A percentile compares a stretch with the other conserved stretches of the same genome.
phyloP scores from a whole-genome alignment of 441 rosid genomes.

The Erodium trifolium region DNA sequence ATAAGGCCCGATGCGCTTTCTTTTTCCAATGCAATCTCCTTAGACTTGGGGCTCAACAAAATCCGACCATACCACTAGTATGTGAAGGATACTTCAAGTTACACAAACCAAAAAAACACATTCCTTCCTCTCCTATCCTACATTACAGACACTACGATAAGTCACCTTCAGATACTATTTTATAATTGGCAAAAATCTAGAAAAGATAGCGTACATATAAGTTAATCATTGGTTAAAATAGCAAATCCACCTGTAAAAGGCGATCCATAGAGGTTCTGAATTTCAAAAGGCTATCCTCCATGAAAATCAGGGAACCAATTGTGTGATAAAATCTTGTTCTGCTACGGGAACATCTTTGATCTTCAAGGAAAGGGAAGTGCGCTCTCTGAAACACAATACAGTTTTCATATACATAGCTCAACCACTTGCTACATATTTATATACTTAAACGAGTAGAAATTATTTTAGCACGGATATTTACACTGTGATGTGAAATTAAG shows the following conservation, averaged over 20 bases:
- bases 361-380: conserved; percentile 87
- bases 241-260: conserved; percentile 49
- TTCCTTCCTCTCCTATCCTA: neutral
- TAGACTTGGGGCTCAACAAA: no score
- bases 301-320: conserved; percentile 90
- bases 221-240: neutral
- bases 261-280: conserved; percentile 97
- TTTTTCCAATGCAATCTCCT: no score
- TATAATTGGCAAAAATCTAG: neutral
- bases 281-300: conserved; percentile 94
- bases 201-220: no score
- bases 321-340: conserved; percentile 94
- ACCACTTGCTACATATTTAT: neutral
- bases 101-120: neutral
- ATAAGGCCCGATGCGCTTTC: no score
- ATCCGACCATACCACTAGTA: neutral
- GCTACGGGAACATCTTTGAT: conserved; percentile 86
- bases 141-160: neutral
- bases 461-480: conserved; percentile 25
- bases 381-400: conserved; percentile 62
- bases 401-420: neutral
- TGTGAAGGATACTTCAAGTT: neutral
- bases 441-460: neutral
- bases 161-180: neutral
- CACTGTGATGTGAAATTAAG: conserved; percentile 90